Evolutionary conservation across 306 rosid species (phyloP).

Genomic region (Gastrolobium villosum): DNA sequence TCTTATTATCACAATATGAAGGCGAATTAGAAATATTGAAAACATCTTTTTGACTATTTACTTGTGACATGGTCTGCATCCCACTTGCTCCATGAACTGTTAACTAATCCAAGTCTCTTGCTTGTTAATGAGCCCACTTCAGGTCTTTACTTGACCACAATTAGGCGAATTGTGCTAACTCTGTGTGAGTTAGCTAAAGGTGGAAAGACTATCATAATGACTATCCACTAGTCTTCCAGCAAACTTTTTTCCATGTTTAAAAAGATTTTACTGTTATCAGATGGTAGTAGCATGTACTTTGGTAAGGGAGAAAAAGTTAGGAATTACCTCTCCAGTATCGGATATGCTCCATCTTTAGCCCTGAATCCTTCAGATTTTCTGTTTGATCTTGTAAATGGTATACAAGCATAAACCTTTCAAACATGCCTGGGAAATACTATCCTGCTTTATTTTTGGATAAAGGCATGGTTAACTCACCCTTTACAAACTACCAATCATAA

Average conservation of each 20-base stretch:
- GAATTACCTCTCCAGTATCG: constrained; percentile 46
- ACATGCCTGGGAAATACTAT: constrained; percentile 7
- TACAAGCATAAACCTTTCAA: neutral
- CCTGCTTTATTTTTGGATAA: neutral
- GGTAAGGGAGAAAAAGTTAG: constrained; percentile 48
- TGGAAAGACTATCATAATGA: constrained; percentile 54
- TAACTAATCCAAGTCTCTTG: constrained; percentile 49
- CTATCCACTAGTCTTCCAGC: constrained; percentile 55
- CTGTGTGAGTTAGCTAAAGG: constrained; percentile 42
- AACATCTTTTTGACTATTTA: too few relatives aligned
- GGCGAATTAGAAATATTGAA: too few relatives aligned
- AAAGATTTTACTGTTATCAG: constrained; percentile 51
- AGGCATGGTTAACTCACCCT: neutral
- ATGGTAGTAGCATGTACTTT: constrained; percentile 49
- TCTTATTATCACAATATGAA: too few relatives aligned
- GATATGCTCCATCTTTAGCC: constrained; percentile 45
- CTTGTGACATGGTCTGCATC: too few relatives aligned
- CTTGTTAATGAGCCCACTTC: constrained; percentile 55
- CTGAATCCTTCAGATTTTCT: constrained; percentile 52
- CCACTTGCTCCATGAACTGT: too few relatives aligned
- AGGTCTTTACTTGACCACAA: constrained; percentile 50
- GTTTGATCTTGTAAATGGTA: constrained; percentile 56
- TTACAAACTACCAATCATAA: too few relatives aligned
- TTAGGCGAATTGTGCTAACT: constrained; percentile 37
- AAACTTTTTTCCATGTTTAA: constrained; percentile 50